Conservation (phyloP, 441 rosid species). For the Metrosideros polymorpha region DNA sequence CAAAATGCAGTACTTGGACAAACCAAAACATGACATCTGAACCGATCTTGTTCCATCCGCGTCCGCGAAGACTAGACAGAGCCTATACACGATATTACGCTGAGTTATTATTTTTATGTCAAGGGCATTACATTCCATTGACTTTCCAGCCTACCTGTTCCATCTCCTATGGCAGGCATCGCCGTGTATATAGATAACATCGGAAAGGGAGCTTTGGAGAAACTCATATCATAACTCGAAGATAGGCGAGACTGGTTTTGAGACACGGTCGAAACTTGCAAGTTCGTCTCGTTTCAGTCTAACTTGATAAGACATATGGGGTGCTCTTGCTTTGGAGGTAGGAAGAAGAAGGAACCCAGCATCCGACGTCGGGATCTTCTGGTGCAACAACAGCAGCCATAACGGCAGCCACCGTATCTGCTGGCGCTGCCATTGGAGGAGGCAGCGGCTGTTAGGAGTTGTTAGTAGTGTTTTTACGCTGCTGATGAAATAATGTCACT, state of each 20-base stretch:
- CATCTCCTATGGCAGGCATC: not conserved
- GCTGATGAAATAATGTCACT: too few species aligned
- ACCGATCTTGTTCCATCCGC: not conserved
- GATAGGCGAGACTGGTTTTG: not conserved
- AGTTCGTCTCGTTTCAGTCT: not conserved
- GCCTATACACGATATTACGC: not conserved
- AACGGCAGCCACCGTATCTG: not conserved
- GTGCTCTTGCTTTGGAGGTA: not conserved
- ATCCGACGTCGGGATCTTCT: not conserved
- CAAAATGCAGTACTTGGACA: not conserved
- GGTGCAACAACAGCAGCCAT: not conserved
- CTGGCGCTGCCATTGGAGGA: not conserved
- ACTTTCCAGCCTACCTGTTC: not conserved
- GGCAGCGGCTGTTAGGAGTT: not conserved
- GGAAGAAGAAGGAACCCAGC: not conserved
- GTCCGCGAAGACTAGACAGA: not conserved
- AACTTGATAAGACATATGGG: not conserved
- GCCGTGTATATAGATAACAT: not conserved
- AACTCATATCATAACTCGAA: not conserved
- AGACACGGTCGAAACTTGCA: not conserved
- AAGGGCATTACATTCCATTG: not conserved
- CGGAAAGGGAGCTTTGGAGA: not conserved
- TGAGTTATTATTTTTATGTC: not conserved
- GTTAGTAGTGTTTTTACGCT: too few species aligned
- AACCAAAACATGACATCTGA: not conserved